Percentiles rank a stretch among this genome's conserved stretches.
These are phyloP conservation scores for Eimeria falciformis DNA, from an alignment of 169 alveolate species.

Conservation along the genomic window DNA sequence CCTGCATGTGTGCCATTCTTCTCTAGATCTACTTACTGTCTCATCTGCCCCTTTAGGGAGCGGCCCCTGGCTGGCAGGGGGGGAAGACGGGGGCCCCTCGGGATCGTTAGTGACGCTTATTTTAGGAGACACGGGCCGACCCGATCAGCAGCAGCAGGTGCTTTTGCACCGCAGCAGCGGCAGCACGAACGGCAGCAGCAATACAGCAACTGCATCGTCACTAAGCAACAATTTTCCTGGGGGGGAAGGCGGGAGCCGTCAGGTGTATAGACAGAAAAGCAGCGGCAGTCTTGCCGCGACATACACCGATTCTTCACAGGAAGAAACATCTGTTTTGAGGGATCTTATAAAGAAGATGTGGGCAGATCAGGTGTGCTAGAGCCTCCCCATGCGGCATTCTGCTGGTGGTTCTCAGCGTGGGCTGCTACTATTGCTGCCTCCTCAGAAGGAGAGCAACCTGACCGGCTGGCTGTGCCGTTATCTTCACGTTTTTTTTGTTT, in stretches of 20 bases:
- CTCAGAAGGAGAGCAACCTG: no score
- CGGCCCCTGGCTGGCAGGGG: neutral
- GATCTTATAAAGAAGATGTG: constrained; percentile 42
- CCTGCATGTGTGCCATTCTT: neutral
- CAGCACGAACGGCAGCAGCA: neutral
- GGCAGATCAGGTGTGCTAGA: constrained; percentile 56
- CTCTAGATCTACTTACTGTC: neutral
- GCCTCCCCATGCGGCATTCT: neutral
- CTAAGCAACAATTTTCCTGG: neutral
- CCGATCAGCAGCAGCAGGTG: neutral
- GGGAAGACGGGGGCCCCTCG: neutral
- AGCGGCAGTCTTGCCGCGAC: neutral
- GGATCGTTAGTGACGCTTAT: neutral
- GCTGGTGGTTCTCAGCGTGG: neutral
- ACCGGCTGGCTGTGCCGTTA: no score
- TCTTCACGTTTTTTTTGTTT: neutral
- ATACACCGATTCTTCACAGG: constrained; percentile 1
- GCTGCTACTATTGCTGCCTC: neutral
- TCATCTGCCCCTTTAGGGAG: neutral
- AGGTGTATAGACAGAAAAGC: neutral
- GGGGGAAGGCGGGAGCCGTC: neutral
- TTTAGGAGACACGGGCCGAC: neutral
- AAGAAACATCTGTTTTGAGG: neutral
- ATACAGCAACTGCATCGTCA: neutral
- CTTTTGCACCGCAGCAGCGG: neutral